These are phyloP conservation scores for Akanthomyces muscarius DNA, from an alignment of 2,329 filamentous ascomycete genomes.

Conservation along the genomic window DNA sequence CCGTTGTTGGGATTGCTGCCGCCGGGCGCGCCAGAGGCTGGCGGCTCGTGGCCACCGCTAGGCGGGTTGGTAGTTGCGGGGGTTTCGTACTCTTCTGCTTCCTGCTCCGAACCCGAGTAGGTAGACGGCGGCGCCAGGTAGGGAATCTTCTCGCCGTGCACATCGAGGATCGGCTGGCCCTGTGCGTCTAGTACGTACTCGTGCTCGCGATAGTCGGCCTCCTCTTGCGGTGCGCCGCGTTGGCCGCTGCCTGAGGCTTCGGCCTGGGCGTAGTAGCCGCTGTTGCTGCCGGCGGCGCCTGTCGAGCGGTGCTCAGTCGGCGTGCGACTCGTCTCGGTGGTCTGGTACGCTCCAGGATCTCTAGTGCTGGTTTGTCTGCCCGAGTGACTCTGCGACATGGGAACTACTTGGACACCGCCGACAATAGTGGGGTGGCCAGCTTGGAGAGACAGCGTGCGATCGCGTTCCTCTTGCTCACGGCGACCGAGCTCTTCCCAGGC, in stretches of 20 bases:
- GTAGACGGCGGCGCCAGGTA: conserved; percentile 45
- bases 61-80: conserved; percentile 42
- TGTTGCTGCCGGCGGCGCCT: neutral
- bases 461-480: conserved; percentile 87
- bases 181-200: conserved; percentile 64
- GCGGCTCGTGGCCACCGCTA: conserved; percentile 32
- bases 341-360: conserved; percentile 30
- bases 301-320: conserved; percentile 7
- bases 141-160: conserved; percentile 55
- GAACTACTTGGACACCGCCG: conserved; percentile 90
- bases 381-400: conserved; percentile 72
- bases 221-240: neutral
- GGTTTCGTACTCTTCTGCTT: conserved; percentile 56
- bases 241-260: conserved; percentile 18
- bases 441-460: conserved; percentile 78
- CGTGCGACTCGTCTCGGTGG: conserved; percentile 22
- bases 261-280: conserved; percentile 4
- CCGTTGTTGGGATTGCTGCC: conserved; percentile 10
- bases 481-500: conserved; percentile 97
- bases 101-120: conserved; percentile 47
- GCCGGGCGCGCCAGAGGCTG: conserved; percentile 28
- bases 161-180: conserved; percentile 59
- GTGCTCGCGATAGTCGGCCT: conserved; percentile 40
- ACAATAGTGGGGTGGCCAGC: conserved; percentile 85
- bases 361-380: conserved; percentile 49